phyloP scores from a whole-genome alignment of 2,329 filamentous ascomycete species.

The Cyclaneusma minus region DNA sequence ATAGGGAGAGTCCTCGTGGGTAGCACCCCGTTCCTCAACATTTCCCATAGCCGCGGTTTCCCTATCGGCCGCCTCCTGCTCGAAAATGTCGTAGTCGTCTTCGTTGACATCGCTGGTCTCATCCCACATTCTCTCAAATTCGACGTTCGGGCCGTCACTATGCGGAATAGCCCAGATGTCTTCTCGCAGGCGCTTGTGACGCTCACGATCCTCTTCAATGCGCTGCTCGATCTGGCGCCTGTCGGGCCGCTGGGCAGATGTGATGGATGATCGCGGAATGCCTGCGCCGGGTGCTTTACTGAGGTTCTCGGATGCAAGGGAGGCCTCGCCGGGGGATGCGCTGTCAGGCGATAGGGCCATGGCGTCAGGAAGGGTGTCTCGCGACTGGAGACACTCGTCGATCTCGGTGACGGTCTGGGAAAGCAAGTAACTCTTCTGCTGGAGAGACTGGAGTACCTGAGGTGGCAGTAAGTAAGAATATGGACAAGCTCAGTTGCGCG shows the following conservation, averaged over 20 bases:
- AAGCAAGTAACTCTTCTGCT: slow-evolving; percentile 58
- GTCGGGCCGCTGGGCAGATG: slow-evolving; percentile 33
- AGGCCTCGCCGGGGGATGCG: slow-evolving; percentile 12
- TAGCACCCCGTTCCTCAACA: slow-evolving; percentile 14
- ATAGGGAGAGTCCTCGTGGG: not conserved
- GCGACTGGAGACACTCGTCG: slow-evolving; percentile 66
- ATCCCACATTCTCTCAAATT: slow-evolving; percentile 73
- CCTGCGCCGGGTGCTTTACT: slow-evolving; percentile 7
- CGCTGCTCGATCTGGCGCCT: slow-evolving; percentile 87
- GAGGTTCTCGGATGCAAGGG: slow-evolving; percentile 8
- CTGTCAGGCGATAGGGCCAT: not conserved
- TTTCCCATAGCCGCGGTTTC: slow-evolving; percentile 10
- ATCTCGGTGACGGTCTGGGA: slow-evolving; percentile 62
- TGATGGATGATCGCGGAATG: slow-evolving; percentile 9
- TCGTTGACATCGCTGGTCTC: slow-evolving; percentile 76
- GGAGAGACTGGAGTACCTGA: slow-evolving; percentile 53
- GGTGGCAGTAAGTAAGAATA: slow-evolving; percentile 2
- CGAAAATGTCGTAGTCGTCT: slow-evolving; percentile 64
- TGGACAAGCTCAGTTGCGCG: slow-evolving; percentile 1
- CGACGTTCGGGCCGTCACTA: slow-evolving; percentile 32
- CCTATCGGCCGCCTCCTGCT: slow-evolving; percentile 46
- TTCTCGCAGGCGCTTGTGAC: slow-evolving; percentile 83
- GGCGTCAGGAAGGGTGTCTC: slow-evolving; percentile 34
- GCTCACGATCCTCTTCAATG: slow-evolving; percentile 90
- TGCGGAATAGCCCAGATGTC: slow-evolving; percentile 79